Base-by-base conservation (phyloP, 129 eudicot species). In the Pulicaria dysenterica region DNA sequence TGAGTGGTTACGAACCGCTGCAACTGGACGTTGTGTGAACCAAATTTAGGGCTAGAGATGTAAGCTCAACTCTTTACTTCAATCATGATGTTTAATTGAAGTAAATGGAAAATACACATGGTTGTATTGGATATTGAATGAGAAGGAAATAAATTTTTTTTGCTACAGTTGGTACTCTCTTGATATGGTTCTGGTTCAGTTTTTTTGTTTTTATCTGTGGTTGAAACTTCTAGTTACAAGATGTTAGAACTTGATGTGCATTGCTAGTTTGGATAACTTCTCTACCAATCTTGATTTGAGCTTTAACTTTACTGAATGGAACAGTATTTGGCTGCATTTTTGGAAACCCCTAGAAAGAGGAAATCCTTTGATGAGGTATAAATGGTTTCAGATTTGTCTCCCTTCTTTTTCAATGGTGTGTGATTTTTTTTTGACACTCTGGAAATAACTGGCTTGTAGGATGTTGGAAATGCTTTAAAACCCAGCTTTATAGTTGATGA, bases 311-410 rank as follows among this genome's bases (percentile, higher is more conserved):
- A 6, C 39, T 58, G 69, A 36, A 40, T 43, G 61, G 16, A 71
- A 73, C 96, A 91, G 97, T 75, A 75, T 74, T 54, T 91, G 53
- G 58, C 58, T 73, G 59, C 87, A 60, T 82, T 86, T 71, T 80
- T 91, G 80, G 84, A 85, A 70, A 84, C 84, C 70, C 96, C 91
- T 4, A 67, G 66, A 69, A 82, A 86, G 81, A 82, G 59, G 82
- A 84, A 79, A 61, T 37, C 51, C 39, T 37, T 61, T 51, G 88
- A 88, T 46, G 90, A 88, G 96, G 96, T 89, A 75, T 69, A 7
- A 42, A 55, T 50, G 63, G 19, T 41, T 46, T 69, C 63, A 36
- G 82, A 16, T 61, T n/a, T 46, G 42, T 82, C 66, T 58, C 6
- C 8, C 11, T 70, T 44, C 31, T 59, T 56, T 53, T 56, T 43